Evolutionary conservation across 2,329 filamentous ascomycete genomes (phyloP).

Genomic region (Penicillium sp.): DNA sequence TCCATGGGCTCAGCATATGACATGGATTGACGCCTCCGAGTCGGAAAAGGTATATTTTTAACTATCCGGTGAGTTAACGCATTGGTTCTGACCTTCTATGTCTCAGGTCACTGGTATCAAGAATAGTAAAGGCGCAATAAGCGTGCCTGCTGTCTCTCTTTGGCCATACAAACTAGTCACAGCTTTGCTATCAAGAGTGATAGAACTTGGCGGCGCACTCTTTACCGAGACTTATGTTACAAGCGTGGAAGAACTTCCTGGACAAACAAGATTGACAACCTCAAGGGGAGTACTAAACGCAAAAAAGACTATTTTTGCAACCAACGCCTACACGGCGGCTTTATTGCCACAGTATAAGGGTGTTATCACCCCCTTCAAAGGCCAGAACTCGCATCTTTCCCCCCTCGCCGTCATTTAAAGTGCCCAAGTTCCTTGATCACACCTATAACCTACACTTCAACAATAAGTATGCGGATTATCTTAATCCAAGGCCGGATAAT

Average conservation of each 20-base stretch:
- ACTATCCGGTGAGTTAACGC: background rate
- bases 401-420: constrained; percentile 15
- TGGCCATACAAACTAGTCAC: constrained; percentile 78
- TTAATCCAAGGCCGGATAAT: constrained; percentile 58
- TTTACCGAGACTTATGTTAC: constrained; percentile 54
- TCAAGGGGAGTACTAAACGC: constrained; percentile 65
- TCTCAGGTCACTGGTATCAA: constrained; percentile 33
- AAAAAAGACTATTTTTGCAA: constrained; percentile 71
- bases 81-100: background rate
- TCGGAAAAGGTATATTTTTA: background rate
- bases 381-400: constrained; percentile 44
- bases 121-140: constrained; percentile 35
- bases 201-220: constrained; percentile 43
- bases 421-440: constrained; percentile 33
- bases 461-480: constrained; percentile 60
- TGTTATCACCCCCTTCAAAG: constrained; percentile 74
- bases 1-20: background rate
- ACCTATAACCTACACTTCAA: constrained; percentile 59
- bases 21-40: background rate
- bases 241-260: constrained; percentile 1
- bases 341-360: constrained; percentile 69
- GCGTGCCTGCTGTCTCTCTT: constrained; percentile 33
- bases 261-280: constrained; percentile 14
- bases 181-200: constrained; percentile 37
- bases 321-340: constrained; percentile 79